Conservation (phyloP, 768 basidiomycete genomes). For the Phylloporus sp. region DNA sequence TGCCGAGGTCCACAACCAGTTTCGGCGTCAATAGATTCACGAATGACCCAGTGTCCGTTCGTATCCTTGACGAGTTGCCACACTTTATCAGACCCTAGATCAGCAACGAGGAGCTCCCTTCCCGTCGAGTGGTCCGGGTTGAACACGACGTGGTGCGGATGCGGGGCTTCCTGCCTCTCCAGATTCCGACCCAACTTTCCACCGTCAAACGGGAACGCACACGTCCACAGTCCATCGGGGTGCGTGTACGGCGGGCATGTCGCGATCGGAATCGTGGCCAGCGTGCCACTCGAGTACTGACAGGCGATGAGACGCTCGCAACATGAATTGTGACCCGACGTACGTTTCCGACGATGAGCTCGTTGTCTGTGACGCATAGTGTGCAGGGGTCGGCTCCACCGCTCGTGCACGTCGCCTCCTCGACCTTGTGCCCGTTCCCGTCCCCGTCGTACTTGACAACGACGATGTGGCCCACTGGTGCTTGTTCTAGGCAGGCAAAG, state of each 20-base stretch:
- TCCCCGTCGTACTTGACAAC: constrained; percentile 55
- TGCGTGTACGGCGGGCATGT: constrained; percentile 44
- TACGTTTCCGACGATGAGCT: constrained; percentile 71
- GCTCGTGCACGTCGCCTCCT: constrained; percentile 40
- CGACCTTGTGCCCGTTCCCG: constrained; percentile 43
- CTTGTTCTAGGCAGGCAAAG: constrained; percentile 63
- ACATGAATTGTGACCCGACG: constrained; percentile 30
- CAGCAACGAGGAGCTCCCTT: constrained; percentile 64
- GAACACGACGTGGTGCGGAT: constrained; percentile 69
- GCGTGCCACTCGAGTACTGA: constrained; percentile 67
- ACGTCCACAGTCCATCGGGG: constrained; percentile 29
- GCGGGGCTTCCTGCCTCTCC: constrained; percentile 65
- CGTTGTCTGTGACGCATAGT: constrained; percentile 52
- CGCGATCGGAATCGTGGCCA: constrained; percentile 56
- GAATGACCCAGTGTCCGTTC: constrained; percentile 46
- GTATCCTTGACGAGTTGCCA: constrained; percentile 47
- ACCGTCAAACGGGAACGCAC: constrained; percentile 37
- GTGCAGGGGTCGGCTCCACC: constrained; percentile 64
- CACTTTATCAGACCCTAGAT: constrained; percentile 71
- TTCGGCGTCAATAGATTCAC: constrained; percentile 45
- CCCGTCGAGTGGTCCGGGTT: constrained; percentile 40
- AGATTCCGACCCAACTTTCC: constrained; percentile 57
- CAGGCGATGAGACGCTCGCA: neutral
- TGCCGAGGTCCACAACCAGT: constrained; percentile 72
- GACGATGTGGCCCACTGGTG: constrained; percentile 55